Percentiles rank a stretch among this genome's conserved stretches.
These are phyloP conservation scores for Fomitopsis serialis DNA, from an alignment of 768 basidiomycete species.

Conservation along the genomic window DNA sequence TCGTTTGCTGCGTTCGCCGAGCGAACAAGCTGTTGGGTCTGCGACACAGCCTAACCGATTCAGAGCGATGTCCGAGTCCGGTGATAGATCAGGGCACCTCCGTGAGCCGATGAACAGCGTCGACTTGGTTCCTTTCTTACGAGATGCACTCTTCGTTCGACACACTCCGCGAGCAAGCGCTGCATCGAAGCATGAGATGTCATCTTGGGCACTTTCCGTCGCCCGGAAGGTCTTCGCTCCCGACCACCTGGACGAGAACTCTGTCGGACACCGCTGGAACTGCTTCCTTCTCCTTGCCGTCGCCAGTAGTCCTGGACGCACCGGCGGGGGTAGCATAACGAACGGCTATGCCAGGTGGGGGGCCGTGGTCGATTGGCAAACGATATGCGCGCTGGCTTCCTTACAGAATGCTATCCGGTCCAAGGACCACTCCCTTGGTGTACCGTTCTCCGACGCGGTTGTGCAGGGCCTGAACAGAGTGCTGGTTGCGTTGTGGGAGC, in stretches of 20 bases:
- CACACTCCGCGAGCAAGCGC: not conserved
- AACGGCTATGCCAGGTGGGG: not conserved
- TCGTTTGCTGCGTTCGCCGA: not conserved
- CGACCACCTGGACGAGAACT: not conserved
- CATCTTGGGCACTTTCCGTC: not conserved
- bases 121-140: not conserved
- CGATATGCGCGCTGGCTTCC: constrained; percentile 9
- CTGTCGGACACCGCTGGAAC: constrained; percentile 5
- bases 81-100: not conserved
- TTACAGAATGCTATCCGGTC: constrained; percentile 1
- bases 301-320: not conserved
- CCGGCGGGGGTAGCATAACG: not conserved
- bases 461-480: constrained; percentile 7
- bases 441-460: not conserved
- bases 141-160: not conserved
- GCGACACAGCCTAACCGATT: no score
- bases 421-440: not conserved
- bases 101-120: not conserved
- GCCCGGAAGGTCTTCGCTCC: not conserved
- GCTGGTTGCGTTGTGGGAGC: constrained; percentile 25
- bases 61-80: no score
- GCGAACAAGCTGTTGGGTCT: no score
- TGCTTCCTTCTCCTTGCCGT: constrained; percentile 9
- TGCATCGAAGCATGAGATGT: not conserved
- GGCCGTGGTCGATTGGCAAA: constrained; percentile 15